Conservation (phyloP, 2,329 filamentous ascomycete species). For the Xylariaceae sp. region DNA sequence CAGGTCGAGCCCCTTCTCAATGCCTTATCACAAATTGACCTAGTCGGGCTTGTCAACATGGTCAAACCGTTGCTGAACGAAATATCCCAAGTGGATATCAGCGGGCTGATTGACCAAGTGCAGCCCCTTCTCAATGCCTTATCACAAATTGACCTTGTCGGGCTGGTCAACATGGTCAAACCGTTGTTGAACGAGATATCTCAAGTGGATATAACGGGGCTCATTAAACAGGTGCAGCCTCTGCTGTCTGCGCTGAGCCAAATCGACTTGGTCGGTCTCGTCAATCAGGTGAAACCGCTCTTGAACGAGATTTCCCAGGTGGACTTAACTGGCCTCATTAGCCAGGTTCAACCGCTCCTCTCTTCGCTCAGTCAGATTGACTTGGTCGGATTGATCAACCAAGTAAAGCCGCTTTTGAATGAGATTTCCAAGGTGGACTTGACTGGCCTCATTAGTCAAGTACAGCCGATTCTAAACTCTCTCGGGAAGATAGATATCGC, state of each 20-base stretch:
- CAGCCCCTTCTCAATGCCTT: slow-evolving; percentile 27
- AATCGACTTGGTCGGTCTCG: slow-evolving; percentile 13
- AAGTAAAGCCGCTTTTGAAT: slow-evolving; percentile 29
- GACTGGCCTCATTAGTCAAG: slow-evolving; percentile 28
- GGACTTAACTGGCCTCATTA: slow-evolving; percentile 30
- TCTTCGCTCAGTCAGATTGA: slow-evolving; percentile 26
- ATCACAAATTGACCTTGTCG: slow-evolving; percentile 25
- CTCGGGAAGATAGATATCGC: slow-evolving; percentile 5
- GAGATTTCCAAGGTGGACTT: slow-evolving; percentile 32
- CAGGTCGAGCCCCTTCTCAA: slow-evolving; percentile 1
- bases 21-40: slow-evolving; percentile 17
- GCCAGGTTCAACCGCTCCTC: slow-evolving; percentile 32
- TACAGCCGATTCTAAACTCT: slow-evolving; percentile 24
- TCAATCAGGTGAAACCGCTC: slow-evolving; percentile 12
- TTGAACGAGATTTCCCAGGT: slow-evolving; percentile 25
- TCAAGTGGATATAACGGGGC: slow-evolving; percentile 32
- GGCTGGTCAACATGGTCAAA: slow-evolving; percentile 28
- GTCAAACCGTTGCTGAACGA: slow-evolving; percentile 25
- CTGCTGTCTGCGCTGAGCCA: slow-evolving; percentile 21
- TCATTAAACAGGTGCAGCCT: slow-evolving; percentile 31
- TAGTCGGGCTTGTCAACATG: slow-evolving; percentile 26
- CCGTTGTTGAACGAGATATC: slow-evolving; percentile 30
- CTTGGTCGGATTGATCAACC: slow-evolving; percentile 25
- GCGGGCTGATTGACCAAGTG: slow-evolving; percentile 23
- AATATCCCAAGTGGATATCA: slow-evolving; percentile 30